Base-by-base conservation (phyloP, 306 rosid genomes). In the Vigna radiata region DNA sequence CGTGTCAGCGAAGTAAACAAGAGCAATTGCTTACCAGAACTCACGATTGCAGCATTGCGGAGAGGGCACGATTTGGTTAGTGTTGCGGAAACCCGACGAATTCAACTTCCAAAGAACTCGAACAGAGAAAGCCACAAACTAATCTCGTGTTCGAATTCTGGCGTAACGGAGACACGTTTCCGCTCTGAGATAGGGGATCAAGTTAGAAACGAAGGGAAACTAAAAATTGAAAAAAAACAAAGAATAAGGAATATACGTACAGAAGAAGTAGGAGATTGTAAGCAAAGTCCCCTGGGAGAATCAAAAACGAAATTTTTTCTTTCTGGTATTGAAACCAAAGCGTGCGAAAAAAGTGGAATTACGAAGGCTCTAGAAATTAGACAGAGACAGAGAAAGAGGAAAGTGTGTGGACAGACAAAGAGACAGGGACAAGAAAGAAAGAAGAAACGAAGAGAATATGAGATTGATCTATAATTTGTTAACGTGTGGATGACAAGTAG, bases 11-110 rank as follows among this genome's bases (percentile, higher is more conserved):
- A 0, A 81, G 75, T 7, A 41, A 66, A 41, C 15, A 15, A 11
- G 63, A 54, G 0, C 18, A 67, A 68, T 17, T 53, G 73, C 93
- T 89, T 59, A 94, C 96, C 91, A 53, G 8, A 61, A 27, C 0
- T 33, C 15, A 61, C 8, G 77, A 48, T 4, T 39, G 58, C 23
- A 79, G 49, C 80, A 80, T 47, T 70, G 67, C 8, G 17, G 5
- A 48, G 53, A 53, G 62, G 29, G 23, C 58, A n/a, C 6, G 52
- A 74, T 11, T 33, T 37, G 27, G 13, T 21, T 15, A 1, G 21
- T n/a, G 1, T 66, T 25, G 1, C 0, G 37, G 53, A 47, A 69
- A 56, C 5, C 5, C 5, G 48, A 70, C 1, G 50, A 59, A 18
- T 4, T 18, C 46, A 63, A 53, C 0, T 36, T 41, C 37, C 16